These are phyloP conservation scores for Drosera capensis DNA, from an alignment of 148 eudicot species.

Conservation along the genomic window DNA sequence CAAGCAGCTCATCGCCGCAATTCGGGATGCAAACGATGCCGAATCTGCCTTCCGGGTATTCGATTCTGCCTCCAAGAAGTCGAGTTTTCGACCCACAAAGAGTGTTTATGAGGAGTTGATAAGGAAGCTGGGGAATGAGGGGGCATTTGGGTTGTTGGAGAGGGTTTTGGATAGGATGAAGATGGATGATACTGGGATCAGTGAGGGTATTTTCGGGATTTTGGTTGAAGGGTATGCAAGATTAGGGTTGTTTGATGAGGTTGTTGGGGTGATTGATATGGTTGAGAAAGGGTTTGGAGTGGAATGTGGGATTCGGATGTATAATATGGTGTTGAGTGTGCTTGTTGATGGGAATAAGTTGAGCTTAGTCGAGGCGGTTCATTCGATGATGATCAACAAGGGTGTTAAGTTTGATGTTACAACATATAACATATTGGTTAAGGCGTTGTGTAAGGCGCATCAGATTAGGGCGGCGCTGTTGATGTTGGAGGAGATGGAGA, in stretches of 20 bases:
- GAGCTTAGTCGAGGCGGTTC: constrained; percentile 62
- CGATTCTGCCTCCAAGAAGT: constrained; percentile 71
- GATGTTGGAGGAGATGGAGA: constrained; percentile 94
- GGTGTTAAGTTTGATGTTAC: constrained; percentile 70
- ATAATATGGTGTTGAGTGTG: constrained; percentile 66
- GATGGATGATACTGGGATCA: constrained; percentile 19
- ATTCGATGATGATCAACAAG: constrained; percentile 42
- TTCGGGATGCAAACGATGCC: constrained; percentile 46
- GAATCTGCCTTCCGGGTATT: constrained; percentile 51
- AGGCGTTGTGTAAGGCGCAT: constrained; percentile 86
- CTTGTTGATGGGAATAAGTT: constrained; percentile 82
- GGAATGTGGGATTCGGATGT: constrained; percentile 37
- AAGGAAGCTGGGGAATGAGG: constrained; percentile 46
- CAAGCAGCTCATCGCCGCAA: constrained; percentile 44
- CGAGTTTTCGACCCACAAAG: constrained; percentile 58
- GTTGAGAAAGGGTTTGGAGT: constrained; percentile 59
- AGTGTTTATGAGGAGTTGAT: constrained; percentile 54
- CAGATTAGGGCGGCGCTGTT: constrained; percentile 89
- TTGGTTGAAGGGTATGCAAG: constrained; percentile 61
- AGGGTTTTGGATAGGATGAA: constrained; percentile 55
- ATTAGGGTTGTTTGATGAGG: constrained; percentile 51
- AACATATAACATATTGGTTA: constrained; percentile 75
- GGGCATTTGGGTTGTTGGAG: constrained; percentile 57
- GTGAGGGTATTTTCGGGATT: constrained; percentile 60
- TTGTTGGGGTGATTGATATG: constrained; percentile 57